These are phyloP conservation scores for Aspergillus indologenus DNA, from an alignment of 495 filamentous ascomycete genomes.

Conservation along the genomic window DNA sequence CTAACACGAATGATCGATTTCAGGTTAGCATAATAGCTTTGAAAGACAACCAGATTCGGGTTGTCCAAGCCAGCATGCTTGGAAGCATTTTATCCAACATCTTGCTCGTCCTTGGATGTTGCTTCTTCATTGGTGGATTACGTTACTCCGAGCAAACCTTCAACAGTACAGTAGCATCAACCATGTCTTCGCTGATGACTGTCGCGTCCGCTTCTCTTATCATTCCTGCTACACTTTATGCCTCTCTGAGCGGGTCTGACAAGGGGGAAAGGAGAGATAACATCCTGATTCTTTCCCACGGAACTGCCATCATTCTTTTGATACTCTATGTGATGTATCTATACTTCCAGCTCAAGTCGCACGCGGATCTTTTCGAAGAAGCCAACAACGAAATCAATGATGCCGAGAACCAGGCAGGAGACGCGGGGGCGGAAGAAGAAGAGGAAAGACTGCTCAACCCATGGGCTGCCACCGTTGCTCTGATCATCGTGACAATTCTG, in stretches of 20 bases:
- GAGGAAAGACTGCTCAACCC: slow-evolving; percentile 64
- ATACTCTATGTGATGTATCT: slow-evolving; percentile 88
- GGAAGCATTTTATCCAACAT: slow-evolving; percentile 96
- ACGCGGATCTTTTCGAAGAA: slow-evolving; percentile 76
- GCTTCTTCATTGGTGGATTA: slow-evolving; percentile 87
- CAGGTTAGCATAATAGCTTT: slow-evolving; percentile 94
- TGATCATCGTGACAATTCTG: slow-evolving; percentile 73
- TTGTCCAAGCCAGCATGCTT: slow-evolving; percentile 97
- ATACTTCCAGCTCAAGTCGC: slow-evolving; percentile 82
- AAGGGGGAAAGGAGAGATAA: slow-evolving; percentile 36
- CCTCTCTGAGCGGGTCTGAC: slow-evolving; percentile 39
- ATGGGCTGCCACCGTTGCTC: slow-evolving; percentile 65
- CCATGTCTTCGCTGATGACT: slow-evolving; percentile 94
- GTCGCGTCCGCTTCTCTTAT: slow-evolving; percentile 88
- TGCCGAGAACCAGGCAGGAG: slow-evolving; percentile 30
- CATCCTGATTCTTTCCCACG: slow-evolving; percentile 81
- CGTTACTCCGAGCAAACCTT: slow-evolving; percentile 66
- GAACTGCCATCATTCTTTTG: slow-evolving; percentile 86
- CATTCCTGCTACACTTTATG: slow-evolving; percentile 81
- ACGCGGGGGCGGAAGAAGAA: slow-evolving; percentile 42
- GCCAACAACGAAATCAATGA: slow-evolving; percentile 37
- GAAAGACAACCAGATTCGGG: slow-evolving; percentile 79
- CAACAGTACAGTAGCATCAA: slow-evolving; percentile 84
- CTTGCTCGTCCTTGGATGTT: slow-evolving; percentile 92
- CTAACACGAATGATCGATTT: slow-evolving; percentile 16